Evolutionary conservation across 345 rosid species (phyloP), one percentile per base, ranked within the genome.

Genomic region (Murraya koenigii): DNA sequence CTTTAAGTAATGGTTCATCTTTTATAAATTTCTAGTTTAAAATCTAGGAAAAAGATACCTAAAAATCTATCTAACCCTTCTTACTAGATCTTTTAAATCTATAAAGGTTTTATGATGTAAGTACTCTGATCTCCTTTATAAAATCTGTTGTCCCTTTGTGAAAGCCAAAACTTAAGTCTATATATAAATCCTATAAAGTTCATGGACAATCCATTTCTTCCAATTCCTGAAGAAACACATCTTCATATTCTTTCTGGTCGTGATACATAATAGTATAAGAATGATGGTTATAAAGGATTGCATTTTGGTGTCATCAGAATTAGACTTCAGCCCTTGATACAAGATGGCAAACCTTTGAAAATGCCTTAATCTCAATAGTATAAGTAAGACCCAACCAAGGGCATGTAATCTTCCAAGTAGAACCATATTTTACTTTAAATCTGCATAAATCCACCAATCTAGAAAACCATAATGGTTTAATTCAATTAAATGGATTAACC

Each of bases 91-190:
- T 28, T 0, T 22, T 22, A n/a, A 58, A 58, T 20, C 62, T 7
- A 0, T 58, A 22, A 1, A 58, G n/a, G 11, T n/a, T 58, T 23
- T 58, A 58, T n/a, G 20, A 58, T 6, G 28, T n/a, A 58, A 58
- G n/a, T n/a, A 58, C 28, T 0, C 9, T 6, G 1, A 5, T 58
- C 1, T 22, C 62, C 0, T 17, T 0, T 1, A 2, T n/a, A 1
- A 58, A 8, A 9, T 22, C n/a, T 2, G 7, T 58, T 17, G 11
- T 58, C n/a, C 28, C 28, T n/a, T 58, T n/a, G 3, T 7, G 28
- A 58, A 1, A 22, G n/a, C 62, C 26, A 3, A 58, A 58, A 23
- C 3, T 58, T 6, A n/a, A 58, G 11, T n/a, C 13, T 23, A 13
- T 58, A 0, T 58, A 7, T 13, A 58, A 58, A 20, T 58, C 62